phyloP scores from a whole-genome alignment of 2,329 filamentous ascomycete species.

The Alternaria sp. region DNA sequence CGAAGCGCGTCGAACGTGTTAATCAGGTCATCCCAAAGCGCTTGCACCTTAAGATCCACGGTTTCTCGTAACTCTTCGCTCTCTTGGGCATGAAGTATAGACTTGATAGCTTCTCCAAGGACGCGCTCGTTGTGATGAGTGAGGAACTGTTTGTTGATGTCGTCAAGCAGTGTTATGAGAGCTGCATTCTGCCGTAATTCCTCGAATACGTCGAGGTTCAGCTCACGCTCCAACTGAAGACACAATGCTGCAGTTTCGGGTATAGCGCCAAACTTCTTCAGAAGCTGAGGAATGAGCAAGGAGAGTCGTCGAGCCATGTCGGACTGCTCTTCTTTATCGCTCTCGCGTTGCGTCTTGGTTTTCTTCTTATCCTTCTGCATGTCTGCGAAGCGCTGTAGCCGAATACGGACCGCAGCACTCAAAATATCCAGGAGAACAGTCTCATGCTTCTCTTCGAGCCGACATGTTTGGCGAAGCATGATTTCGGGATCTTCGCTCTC shows the following conservation, averaged over 20 bases:
- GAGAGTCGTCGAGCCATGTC: conserved; percentile 79
- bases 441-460: conserved; percentile 78
- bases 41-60: conserved; percentile 78
- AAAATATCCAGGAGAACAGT: conserved; percentile 85
- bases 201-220: conserved; percentile 87
- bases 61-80: conserved; percentile 89
- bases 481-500: conserved; percentile 65
- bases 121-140: conserved; percentile 89
- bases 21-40: conserved; percentile 84
- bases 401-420: conserved; percentile 78
- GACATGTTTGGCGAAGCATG: conserved; percentile 73
- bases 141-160: conserved; percentile 92
- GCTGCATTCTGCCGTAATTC: conserved; percentile 86
- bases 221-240: conserved; percentile 80
- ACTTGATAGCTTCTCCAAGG: conserved; percentile 79
- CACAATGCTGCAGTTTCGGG: conserved; percentile 86
- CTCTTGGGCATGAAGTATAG: conserved; percentile 82
- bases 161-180: conserved; percentile 82
- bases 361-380: conserved; percentile 63
- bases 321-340: conserved; percentile 76
- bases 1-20: conserved; percentile 74
- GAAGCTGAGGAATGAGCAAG: conserved; percentile 77
- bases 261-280: conserved; percentile 93
- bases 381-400: conserved; percentile 70
- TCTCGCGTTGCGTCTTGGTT: conserved; percentile 61